A percentile compares a stretch with the other conserved stretches of the same genome.
Evolutionary conservation across 2,329 filamentous ascomycete species (phyloP).

Genomic region (Thielaviopsis punctulata): DNA sequence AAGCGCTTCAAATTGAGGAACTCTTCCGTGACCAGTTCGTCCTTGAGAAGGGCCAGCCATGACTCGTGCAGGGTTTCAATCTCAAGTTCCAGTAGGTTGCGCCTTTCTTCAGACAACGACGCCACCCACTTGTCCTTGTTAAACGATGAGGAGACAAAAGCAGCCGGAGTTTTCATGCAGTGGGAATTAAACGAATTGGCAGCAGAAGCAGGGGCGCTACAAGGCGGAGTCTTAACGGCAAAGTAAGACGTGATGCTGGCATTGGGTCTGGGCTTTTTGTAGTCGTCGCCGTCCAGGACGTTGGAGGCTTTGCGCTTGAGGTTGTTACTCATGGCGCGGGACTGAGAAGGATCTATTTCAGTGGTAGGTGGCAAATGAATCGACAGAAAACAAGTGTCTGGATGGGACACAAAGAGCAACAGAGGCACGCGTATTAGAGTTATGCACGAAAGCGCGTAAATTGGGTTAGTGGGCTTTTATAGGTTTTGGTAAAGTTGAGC

Average conservation of each 20-base stretch:
- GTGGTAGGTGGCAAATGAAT: neutral
- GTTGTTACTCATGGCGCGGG: conserved; percentile 30
- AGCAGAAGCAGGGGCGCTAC: conserved; percentile 18
- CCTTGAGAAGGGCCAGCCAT: conserved; percentile 79
- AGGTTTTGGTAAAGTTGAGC: neutral
- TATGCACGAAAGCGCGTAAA: too few relatives aligned
- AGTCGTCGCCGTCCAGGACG: conserved; percentile 26
- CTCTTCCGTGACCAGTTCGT: conserved; percentile 60
- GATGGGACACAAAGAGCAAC: too few relatives aligned
- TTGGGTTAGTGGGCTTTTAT: too few relatives aligned
- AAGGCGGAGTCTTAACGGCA: conserved; percentile 41
- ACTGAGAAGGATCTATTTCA: neutral
- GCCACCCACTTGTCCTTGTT: conserved; percentile 84
- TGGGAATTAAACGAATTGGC: conserved; percentile 16
- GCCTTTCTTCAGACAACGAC: conserved; percentile 64
- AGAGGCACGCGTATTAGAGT: too few relatives aligned
- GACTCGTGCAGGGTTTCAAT: conserved; percentile 83
- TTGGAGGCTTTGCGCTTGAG: conserved; percentile 50
- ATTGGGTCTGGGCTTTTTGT: conserved; percentile 58
- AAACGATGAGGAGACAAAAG: too few relatives aligned
- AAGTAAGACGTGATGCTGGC: conserved; percentile 85
- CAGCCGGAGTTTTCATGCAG: too few relatives aligned
- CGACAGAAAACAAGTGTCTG: neutral
- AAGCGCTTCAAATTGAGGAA: conserved; percentile 84
- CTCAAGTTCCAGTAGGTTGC: conserved; percentile 65